Conservation (phyloP, 768 basidiomycete species). For the Tremella fuciformis region DNA sequence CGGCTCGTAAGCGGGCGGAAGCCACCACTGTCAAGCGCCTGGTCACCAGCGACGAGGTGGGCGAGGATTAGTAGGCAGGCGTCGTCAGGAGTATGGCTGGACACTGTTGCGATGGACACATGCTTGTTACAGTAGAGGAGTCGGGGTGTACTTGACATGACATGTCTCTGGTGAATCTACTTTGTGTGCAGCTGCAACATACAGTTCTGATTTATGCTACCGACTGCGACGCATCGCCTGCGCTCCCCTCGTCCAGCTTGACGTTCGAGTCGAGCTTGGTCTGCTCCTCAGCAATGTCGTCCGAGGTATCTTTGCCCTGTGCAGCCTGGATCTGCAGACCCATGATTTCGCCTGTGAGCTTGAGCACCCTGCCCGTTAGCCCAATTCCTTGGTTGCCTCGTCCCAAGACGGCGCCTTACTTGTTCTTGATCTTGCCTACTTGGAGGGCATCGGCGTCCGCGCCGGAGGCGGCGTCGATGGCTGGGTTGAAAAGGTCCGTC, state of each 20-base stretch:
- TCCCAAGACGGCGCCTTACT: conserved; percentile 13
- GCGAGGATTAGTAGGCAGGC: no score
- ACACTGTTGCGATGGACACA: no score
- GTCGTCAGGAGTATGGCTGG: no score
- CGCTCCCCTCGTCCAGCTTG: conserved; percentile 7
- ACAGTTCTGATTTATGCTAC: neutral
- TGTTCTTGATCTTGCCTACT: conserved; percentile 26
- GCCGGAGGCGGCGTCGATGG: conserved; percentile 16
- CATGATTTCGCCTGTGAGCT: conserved; percentile 16
- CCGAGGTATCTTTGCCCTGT: conserved; percentile 13
- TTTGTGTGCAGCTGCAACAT: no score
- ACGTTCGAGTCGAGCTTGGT: conserved; percentile 18
- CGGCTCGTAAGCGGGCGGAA: no score
- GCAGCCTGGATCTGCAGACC: conserved; percentile 17
- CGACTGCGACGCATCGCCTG: conserved; percentile 4
- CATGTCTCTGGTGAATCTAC: no score
- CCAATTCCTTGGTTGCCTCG: neutral
- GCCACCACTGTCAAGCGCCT: no score
- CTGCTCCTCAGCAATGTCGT: conserved; percentile 16
- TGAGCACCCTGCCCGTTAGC: conserved; percentile 17
- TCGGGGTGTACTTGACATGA: no score
- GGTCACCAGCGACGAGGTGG: no score
- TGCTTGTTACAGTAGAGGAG: no score
- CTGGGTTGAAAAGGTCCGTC: conserved; percentile 17
- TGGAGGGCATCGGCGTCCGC: conserved; percentile 16